phyloP scores from a whole-genome alignment of 106 monocot genomes.

The Iris macrosiphon region DNA sequence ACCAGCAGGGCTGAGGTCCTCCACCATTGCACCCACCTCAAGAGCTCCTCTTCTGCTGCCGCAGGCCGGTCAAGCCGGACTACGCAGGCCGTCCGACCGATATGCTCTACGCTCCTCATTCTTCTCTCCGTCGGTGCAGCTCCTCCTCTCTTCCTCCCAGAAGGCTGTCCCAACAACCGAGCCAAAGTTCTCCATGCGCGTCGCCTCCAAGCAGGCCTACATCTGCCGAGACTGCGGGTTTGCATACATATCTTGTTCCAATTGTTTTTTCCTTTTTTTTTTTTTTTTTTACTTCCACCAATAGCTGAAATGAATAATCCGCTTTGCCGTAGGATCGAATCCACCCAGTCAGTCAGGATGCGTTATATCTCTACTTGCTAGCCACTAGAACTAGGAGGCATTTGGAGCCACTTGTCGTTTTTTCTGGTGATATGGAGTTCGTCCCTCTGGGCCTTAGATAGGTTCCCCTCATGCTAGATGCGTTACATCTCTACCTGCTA shows the following conservation, averaged over 20 bases:
- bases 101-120: conserved; percentile 58
- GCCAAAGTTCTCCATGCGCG: conserved; percentile 58
- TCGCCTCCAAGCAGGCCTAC: conserved; percentile 76
- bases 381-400: too few relatives aligned
- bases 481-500: too few relatives aligned
- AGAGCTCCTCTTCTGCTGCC: conserved; percentile 2
- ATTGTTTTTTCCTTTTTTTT: too few relatives aligned
- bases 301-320: too few relatives aligned
- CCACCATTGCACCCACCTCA: neutral
- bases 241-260: neutral
- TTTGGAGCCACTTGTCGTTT: too few relatives aligned
- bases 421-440: too few relatives aligned
- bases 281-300: conserved; percentile 32
- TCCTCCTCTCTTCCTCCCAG: conserved; percentile 23
- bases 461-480: too few relatives aligned
- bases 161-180: conserved; percentile 12
- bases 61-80: conserved; percentile 5
- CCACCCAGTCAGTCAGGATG: conserved; percentile 79
- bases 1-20: conserved; percentile 18
- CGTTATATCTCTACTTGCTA: too few relatives aligned
- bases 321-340: conserved; percentile 66
- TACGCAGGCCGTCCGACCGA: conserved; percentile 21
- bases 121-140: conserved; percentile 55
- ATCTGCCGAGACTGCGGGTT: conserved; percentile 98
- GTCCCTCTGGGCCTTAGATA: too few relatives aligned